Evolutionary conservation across 129 eudicot species (phyloP).

Genomic region (Glebionis coronaria): DNA sequence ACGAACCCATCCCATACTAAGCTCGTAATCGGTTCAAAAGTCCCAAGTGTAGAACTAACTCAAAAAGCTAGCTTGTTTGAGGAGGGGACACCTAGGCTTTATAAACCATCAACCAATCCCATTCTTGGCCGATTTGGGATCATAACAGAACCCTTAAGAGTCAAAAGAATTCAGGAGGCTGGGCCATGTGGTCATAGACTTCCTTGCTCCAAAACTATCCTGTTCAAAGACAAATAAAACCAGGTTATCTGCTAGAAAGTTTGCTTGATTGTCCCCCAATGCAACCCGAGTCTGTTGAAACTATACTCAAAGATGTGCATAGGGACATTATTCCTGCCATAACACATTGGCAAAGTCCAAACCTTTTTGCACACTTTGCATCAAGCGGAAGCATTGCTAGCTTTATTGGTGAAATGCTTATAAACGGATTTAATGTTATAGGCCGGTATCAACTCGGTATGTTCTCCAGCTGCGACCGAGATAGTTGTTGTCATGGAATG

Average conservation of each 20-base stretch:
- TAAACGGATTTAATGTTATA: slow-evolving; percentile 33
- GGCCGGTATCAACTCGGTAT: slow-evolving; percentile 39
- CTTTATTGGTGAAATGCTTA: slow-evolving; percentile 41
- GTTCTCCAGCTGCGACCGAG: slow-evolving; percentile 39
- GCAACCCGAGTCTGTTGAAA: slow-evolving; percentile 31
- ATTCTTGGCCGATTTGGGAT: too few species aligned
- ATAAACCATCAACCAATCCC: too few species aligned
- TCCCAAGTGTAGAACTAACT: too few species aligned
- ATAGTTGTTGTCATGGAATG: slow-evolving; percentile 44
- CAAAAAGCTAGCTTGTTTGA: too few species aligned
- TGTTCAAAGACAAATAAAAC: slow-evolving; percentile 35
- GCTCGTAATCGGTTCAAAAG: too few species aligned
- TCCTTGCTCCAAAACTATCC: slow-evolving; percentile 37
- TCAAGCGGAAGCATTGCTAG: slow-evolving; percentile 28
- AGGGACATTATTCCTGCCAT: slow-evolving; percentile 34
- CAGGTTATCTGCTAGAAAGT: slow-evolving; percentile 27
- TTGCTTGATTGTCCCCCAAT: slow-evolving; percentile 33
- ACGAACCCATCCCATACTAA: too few species aligned
- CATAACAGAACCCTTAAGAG: slow-evolving; percentile 37
- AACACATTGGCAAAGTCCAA: slow-evolving; percentile 52
- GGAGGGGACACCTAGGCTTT: too few species aligned
- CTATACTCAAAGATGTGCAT: slow-evolving; percentile 33
- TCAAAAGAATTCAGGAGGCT: slow-evolving; percentile 31
- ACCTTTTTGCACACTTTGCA: slow-evolving; percentile 34
- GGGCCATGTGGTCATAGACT: slow-evolving; percentile 38